A percentile compares a stretch with the other conserved stretches of the same genome.
Evolutionary conservation across 768 basidiomycete species (phyloP).

Genomic region (Lentinula aciculospora): DNA sequence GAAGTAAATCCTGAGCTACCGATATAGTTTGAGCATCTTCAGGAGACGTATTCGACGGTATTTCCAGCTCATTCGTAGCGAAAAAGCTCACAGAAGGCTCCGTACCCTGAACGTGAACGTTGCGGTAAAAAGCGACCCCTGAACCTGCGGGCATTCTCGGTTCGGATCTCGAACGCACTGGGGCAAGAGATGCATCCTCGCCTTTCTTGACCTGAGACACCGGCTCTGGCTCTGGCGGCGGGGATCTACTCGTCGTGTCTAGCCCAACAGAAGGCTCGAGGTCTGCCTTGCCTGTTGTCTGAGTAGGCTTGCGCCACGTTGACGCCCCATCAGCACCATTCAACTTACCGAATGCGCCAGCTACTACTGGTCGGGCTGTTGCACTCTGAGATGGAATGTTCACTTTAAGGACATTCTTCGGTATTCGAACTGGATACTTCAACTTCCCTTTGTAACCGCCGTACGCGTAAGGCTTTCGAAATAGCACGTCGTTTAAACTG

Average conservation of each 20-base stretch:
- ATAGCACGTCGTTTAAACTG: conserved; percentile 61
- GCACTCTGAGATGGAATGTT: neutral
- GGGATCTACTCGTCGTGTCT: conserved; percentile 45
- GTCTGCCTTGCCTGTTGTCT: neutral
- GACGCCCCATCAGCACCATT: conserved; percentile 7
- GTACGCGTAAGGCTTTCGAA: conserved; percentile 30
- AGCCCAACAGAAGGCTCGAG: conserved; percentile 22
- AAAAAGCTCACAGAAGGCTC: conserved; percentile 64
- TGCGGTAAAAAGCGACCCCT: conserved; percentile 68
- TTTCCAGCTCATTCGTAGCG: conserved; percentile 74
- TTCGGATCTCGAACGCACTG: conserved; percentile 44
- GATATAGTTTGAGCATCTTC: conserved; percentile 15
- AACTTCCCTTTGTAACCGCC: conserved; percentile 29
- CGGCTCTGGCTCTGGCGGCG: conserved; percentile 33
- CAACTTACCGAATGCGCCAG: conserved; percentile 10
- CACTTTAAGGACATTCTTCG: conserved; percentile 22
- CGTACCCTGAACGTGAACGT: conserved; percentile 49
- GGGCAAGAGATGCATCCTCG: conserved; percentile 7
- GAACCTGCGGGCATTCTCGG: conserved; percentile 72
- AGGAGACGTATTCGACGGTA: conserved; percentile 13
- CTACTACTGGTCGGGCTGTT: neutral
- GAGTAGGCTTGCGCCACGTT: conserved; percentile 10
- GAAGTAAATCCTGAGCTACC: neutral
- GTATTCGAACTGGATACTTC: conserved; percentile 37
- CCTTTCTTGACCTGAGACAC: neutral